phyloP scores from a whole-genome alignment of 208 protist genomes.

The Leishmania tropica region DNA sequence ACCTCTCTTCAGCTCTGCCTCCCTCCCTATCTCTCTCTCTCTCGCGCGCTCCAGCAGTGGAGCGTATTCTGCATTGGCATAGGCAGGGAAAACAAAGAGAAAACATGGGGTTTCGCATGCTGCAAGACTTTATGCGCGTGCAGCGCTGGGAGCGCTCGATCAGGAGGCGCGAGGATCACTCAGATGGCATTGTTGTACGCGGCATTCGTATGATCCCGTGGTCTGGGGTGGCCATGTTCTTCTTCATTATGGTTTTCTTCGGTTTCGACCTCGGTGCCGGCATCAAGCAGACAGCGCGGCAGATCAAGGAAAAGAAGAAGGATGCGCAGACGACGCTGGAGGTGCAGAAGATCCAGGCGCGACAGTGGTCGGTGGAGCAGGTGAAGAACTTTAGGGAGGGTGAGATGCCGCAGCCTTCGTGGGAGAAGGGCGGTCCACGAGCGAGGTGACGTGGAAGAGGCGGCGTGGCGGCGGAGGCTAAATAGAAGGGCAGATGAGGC shows the following conservation, averaged over 20 bases:
- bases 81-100: neutral
- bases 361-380: conserved; percentile 85
- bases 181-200: conserved; percentile 48
- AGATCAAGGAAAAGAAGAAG: conserved; percentile 81
- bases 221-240: conserved; percentile 78
- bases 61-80: neutral
- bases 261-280: conserved; percentile 80
- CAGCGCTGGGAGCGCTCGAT: conserved; percentile 81
- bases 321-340: conserved; percentile 63
- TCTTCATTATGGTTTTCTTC: conserved; percentile 89
- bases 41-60: neutral
- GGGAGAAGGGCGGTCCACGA: conserved; percentile 62
- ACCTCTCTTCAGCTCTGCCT: neutral
- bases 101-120: conserved; percentile 55
- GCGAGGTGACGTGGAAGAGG: conserved; percentile 16
- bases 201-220: conserved; percentile 71
- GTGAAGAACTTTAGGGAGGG: conserved; percentile 65
- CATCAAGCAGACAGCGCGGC: conserved; percentile 72
- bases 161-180: conserved; percentile 47
- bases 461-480: neutral
- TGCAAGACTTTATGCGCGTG: conserved; percentile 66
- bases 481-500: neutral
- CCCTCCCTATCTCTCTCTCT: neutral
- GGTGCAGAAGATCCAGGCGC: conserved; percentile 66
- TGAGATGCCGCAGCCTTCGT: conserved; percentile 76